A percentile compares a stretch with the other conserved stretches of the same genome.
These are phyloP conservation scores for Irpex lacteus DNA, from an alignment of 1,284 basidiomycete species.

Conservation along the genomic window DNA sequence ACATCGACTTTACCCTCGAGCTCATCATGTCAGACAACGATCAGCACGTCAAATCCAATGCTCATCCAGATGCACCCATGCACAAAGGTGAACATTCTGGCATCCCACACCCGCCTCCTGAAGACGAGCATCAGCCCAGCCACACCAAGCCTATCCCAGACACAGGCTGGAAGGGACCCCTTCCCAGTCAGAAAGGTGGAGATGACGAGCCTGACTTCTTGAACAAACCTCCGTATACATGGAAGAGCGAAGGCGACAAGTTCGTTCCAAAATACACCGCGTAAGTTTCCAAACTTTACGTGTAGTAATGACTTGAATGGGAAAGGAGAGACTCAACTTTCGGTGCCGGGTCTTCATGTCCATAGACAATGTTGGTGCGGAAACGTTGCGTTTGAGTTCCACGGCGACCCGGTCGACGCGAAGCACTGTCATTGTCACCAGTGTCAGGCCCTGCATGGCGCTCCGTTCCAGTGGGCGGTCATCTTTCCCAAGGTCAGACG, in stretches of 20 bases:
- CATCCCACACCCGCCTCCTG: conserved; percentile 25
- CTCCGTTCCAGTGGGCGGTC: conserved; percentile 35
- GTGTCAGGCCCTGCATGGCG: conserved; percentile 32
- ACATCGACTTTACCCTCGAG: not conserved
- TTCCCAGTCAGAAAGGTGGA: conserved; percentile 29
- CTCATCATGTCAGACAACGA: conserved; percentile 8
- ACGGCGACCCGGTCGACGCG: conserved; percentile 32
- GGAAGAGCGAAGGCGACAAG: conserved; percentile 25
- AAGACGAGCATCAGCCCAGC: conserved; percentile 12
- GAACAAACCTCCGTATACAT: conserved; percentile 32
- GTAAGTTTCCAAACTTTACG: conserved; percentile 15
- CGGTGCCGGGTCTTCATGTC: not conserved
- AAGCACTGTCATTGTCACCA: conserved; percentile 33
- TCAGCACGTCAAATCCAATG: conserved; percentile 14
- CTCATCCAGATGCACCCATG: conserved; percentile 16
- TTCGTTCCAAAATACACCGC: conserved; percentile 28
- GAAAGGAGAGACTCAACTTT: too few species aligned
- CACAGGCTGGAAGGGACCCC: conserved; percentile 28
- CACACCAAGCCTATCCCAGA: conserved; percentile 22
- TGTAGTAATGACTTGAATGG: too few species aligned
- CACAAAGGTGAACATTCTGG: conserved; percentile 17
- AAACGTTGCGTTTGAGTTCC: conserved; percentile 30
- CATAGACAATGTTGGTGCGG: conserved; percentile 33
- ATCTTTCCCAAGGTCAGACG: conserved; percentile 29
- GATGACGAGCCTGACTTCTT: conserved; percentile 27